These are phyloP conservation scores for Tolypocladium pustulatum DNA, from an alignment of 2,329 filamentous ascomycete genomes.

Conservation along the genomic window DNA sequence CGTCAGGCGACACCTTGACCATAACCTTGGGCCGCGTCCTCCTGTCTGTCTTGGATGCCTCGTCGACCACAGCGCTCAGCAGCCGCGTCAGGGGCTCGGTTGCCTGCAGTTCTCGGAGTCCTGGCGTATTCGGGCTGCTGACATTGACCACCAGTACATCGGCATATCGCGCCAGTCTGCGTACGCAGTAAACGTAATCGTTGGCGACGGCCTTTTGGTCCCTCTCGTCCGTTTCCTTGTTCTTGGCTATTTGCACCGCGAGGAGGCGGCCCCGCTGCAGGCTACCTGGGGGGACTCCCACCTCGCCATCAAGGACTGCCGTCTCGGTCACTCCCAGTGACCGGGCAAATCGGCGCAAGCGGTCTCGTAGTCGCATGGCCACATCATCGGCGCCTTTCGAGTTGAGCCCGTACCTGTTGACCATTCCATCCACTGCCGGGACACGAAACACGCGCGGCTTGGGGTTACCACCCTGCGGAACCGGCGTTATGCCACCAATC, in stretches of 20 bases:
- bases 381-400: slow-evolving; percentile 82
- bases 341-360: slow-evolving; percentile 69
- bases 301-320: slow-evolving; percentile 66
- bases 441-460: slow-evolving; percentile 82
- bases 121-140: slow-evolving; percentile 91
- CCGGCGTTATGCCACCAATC: slow-evolving; percentile 79
- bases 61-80: slow-evolving; percentile 69
- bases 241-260: slow-evolving; percentile 92
- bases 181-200: slow-evolving; percentile 83
- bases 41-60: slow-evolving; percentile 58
- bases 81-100: slow-evolving; percentile 73
- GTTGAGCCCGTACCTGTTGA: slow-evolving; percentile 95
- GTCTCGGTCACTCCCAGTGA: slow-evolving; percentile 59
- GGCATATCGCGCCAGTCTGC: slow-evolving; percentile 73
- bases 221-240: slow-evolving; percentile 78
- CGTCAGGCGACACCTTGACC: slow-evolving; percentile 97
- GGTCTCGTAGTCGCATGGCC: slow-evolving; percentile 65
- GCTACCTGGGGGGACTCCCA: slow-evolving; percentile 72
- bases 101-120: slow-evolving; percentile 77
- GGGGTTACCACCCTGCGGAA: slow-evolving; percentile 81
- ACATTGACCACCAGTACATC: slow-evolving; percentile 98
- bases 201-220: slow-evolving; percentile 74
- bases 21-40: slow-evolving; percentile 64
- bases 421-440: slow-evolving; percentile 71
- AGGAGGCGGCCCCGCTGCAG: slow-evolving; percentile 65